A percentile compares a stretch with the other conserved stretches of the same genome.
Evolutionary conservation across 2,329 filamentous ascomycete genomes (phyloP).

Genomic region (Cladosporium austrohemisphaericum): DNA sequence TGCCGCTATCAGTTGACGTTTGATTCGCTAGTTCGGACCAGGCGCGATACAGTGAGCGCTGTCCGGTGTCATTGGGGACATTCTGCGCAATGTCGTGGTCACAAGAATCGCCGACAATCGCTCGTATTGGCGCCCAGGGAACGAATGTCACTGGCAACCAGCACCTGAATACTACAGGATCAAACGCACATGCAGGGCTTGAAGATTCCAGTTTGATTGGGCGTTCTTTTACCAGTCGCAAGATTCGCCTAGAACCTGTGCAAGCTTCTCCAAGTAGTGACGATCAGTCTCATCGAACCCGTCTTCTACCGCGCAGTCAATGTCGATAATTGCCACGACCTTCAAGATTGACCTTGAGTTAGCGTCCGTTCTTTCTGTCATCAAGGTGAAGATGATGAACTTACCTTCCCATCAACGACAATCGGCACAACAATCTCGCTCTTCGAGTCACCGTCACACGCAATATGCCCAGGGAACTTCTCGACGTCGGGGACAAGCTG

Average conservation of each 20-base stretch:
- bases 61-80: too few species aligned
- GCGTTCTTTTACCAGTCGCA: slow-evolving; percentile 65
- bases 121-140: too few species aligned
- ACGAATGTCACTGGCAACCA: too few species aligned
- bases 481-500: slow-evolving; percentile 68
- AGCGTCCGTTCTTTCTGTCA: not conserved
- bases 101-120: too few species aligned
- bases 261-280: slow-evolving; percentile 63
- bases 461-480: slow-evolving; percentile 73
- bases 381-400: slow-evolving; percentile 21
- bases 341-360: slow-evolving; percentile 22
- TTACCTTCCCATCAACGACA: slow-evolving; percentile 47
- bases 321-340: slow-evolving; percentile 72
- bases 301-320: slow-evolving; percentile 65
- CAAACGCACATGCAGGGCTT: too few species aligned
- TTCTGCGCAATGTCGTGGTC: too few species aligned
- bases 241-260: slow-evolving; percentile 53
- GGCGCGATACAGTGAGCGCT: too few species aligned
- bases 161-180: too few species aligned
- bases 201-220: too few species aligned
- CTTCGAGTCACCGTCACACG: slow-evolving; percentile 70
- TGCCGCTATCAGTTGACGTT: not conserved
- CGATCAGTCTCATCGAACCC: slow-evolving; percentile 70
- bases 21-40: too few species aligned
- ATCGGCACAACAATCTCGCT: slow-evolving; percentile 83